Evolutionary conservation across 2,329 filamentous ascomycete species (phyloP).

Genomic region (Penicillium sp.): DNA sequence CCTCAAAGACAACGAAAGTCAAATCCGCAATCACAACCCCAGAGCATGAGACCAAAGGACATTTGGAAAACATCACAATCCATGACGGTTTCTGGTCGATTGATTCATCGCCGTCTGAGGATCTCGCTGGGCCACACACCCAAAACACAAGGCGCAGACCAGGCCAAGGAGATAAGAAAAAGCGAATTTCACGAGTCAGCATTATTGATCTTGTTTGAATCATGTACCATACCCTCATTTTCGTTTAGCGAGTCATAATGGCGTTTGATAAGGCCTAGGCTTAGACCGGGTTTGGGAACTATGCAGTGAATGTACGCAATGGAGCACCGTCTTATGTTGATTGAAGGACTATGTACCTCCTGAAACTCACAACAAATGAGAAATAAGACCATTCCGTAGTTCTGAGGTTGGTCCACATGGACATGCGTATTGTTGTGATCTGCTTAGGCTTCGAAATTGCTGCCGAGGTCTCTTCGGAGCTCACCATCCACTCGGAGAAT

Average conservation of each 20-base stretch:
- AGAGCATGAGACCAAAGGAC: conserved; percentile 2
- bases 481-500: too few relatives aligned
- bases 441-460: too few relatives aligned
- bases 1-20: neutral
- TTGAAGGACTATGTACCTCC: too few relatives aligned
- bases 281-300: neutral
- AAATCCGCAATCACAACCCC: neutral
- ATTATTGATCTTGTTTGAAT: conserved; percentile 33
- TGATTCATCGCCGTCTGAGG: conserved; percentile 9
- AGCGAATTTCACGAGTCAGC: conserved; percentile 36
- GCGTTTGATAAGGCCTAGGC: neutral
- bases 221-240: conserved; percentile 8
- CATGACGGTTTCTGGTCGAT: conserved; percentile 29
- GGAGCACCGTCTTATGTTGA: too few relatives aligned
- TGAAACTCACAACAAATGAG: too few relatives aligned
- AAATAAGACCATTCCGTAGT: too few relatives aligned
- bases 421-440: too few relatives aligned
- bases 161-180: conserved; percentile 23
- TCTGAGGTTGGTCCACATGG: too few relatives aligned
- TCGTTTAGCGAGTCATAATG: neutral
- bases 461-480: too few relatives aligned
- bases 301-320: too few relatives aligned
- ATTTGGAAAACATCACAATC: conserved; percentile 23
- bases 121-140: conserved; percentile 2
- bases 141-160: conserved; percentile 1